Evolutionary conservation across 140 eudicot species (phyloP), one percentile per base, ranked within the genome.

Genomic region (Senecio squalidus): DNA sequence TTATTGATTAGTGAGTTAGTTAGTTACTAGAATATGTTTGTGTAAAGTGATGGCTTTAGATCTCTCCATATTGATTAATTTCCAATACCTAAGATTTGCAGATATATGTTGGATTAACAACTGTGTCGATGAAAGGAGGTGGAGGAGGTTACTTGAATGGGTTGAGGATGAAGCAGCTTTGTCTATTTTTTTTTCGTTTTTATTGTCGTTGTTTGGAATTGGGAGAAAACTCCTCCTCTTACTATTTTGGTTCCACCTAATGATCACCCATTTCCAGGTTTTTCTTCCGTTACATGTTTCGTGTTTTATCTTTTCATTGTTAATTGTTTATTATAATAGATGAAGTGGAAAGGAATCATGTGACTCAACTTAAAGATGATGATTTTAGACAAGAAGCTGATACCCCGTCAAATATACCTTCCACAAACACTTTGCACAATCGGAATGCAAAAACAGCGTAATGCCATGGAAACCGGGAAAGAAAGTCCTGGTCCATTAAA

Each of bases 171-270:
- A 75, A 73, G 61, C 92, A 80, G 77, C 74, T 80, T 60, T 74
- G 76, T 75, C 78, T 89, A 72, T n/a, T 68, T 89, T 78, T 77
- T 85, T 52, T 64, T 86, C 20, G 76, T 76, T n/a, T 69, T 83
- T 60, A 80, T 83, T 4, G 49, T 82, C 77, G 52, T 89, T 25
- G 39, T 74, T 20, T 76, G 85, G 78, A 74, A 78, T 67, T 80
- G 95, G 86, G 82, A 74, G 10, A 85, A 80, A 53, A 72, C 84
- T 49, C 73, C 94, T 2, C 62, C 49, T 18, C 75, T 84, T 5
- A 58, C 78, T 14, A 49, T 89, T 31, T 71, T 79, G 34, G 46
- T 69, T 36, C 86, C 80, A 22, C 53, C 89, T 28, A 68, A 73
- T 45, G 71, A 49, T 61, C 74, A 40, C 15, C 18, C 36, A 14